phyloP scores from a whole-genome alignment of 164 flowering plant species.

The Liquidambar formosana region DNA sequence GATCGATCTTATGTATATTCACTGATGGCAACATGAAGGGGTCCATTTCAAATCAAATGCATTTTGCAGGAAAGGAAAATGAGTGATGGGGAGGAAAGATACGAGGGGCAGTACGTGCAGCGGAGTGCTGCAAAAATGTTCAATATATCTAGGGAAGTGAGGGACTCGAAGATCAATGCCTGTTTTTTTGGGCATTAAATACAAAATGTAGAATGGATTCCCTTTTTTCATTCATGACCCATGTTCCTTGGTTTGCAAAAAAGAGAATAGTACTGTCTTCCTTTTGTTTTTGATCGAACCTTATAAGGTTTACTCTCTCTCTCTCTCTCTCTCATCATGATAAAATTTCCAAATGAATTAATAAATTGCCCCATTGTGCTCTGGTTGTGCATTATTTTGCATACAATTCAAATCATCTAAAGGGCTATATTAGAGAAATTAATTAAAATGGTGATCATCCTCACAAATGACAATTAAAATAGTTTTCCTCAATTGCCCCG shows the following conservation, averaged over 20 bases:
- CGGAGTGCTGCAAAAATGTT: slow-evolving; percentile 12
- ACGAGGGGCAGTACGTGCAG: background rate
- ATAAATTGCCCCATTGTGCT: too few relatives aligned
- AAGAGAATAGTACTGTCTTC: slow-evolving; percentile 14
- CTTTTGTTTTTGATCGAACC: background rate
- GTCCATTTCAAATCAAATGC: slow-evolving; percentile 12
- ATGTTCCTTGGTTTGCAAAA: slow-evolving; percentile 27
- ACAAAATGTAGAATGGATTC: too few relatives aligned
- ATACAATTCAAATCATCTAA: too few relatives aligned
- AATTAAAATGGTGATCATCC: too few relatives aligned
- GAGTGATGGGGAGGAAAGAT: background rate
- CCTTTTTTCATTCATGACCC: slow-evolving; percentile 6
- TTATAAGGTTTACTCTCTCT: too few relatives aligned
- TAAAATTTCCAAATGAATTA: background rate
- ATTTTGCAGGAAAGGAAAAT: slow-evolving; percentile 9
- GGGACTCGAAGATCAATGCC: slow-evolving; percentile 29
- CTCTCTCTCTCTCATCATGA: too few relatives aligned
- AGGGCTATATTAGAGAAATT: too few relatives aligned
- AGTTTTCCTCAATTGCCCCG: background rate
- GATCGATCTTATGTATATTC: slow-evolving; percentile 11
- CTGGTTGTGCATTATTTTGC: too few relatives aligned
- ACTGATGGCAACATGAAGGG: slow-evolving; percentile 9
- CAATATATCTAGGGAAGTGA: slow-evolving; percentile 25
- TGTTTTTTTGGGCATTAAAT: slow-evolving; percentile 10
- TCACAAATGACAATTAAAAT: too few relatives aligned